Base-by-base conservation (phyloP, 148 eudicot genomes). In the Rhododendron williamsianum region DNA sequence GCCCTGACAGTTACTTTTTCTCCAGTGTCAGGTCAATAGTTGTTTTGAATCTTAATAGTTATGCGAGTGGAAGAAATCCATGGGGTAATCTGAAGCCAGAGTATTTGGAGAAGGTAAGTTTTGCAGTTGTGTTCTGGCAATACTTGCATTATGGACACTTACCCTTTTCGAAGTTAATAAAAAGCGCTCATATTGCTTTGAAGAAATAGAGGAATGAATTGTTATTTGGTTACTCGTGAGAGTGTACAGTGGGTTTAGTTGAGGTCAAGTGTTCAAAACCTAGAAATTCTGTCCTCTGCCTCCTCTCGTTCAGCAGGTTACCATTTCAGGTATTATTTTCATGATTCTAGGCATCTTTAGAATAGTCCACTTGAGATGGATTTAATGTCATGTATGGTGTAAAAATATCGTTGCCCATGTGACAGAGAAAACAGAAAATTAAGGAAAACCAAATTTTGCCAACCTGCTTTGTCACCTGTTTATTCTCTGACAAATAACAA, bases 1-100 rank as follows among this genome's bases (percentile, higher is more conserved):
- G 10, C 8, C 43, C 15, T 43, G 33, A 82, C 3, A 18, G 30
- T 86, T 87, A 54, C 65, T 74, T 73, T 63, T 86, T 73, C 81
- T 88, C 38, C 94, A 97, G 99, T 92, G 94, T 95, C 77, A 92
- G 99, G 90, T 94, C 98, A 38, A 90, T 95, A 80, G 99, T 97
- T 87, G 92, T 86, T 48, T 88, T 97, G 78, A 97, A 97, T 92
- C 99, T 97, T 81, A 97, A 92, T 84, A 95, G 87, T 90, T 95
- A 97, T 88, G 99, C 93, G 82, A 94, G 99, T 86, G 99, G 99
- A 91, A 94, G 99, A 89, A 89, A 95, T 91, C 99, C 99, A 54
- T 97, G 99, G 98, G 99, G 99, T 16, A 93, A 92, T 74, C 90
- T 94, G 88, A 93, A 90, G 91, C 93, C 98, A 10, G 94, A 94